Conservation (phyloP, 768 basidiomycete species). For the Lactifluus hygrophoroides region DNA sequence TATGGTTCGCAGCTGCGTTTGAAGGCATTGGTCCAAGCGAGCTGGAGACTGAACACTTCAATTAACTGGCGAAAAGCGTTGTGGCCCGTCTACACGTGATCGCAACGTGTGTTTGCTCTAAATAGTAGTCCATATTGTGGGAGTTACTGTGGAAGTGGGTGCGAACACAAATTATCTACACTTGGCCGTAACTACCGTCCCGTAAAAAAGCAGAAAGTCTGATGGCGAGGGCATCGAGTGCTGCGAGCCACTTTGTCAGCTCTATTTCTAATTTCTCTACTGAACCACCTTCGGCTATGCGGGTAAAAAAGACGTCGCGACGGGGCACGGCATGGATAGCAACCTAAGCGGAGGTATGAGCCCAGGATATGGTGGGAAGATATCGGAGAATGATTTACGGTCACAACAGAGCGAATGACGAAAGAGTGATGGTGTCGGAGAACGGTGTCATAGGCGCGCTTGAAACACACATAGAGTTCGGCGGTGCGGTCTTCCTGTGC, state of each 20-base stretch:
- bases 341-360: constrained; percentile 23
- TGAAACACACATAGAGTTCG: constrained; percentile 62
- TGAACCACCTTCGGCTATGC: constrained; percentile 52
- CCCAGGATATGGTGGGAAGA: background rate
- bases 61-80: too few species aligned
- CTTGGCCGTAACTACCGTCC: constrained; percentile 48
- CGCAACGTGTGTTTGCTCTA: background rate
- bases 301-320: constrained; percentile 52
- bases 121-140: too few species aligned
- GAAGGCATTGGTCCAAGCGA: background rate
- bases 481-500: constrained; percentile 45
- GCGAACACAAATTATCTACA: constrained; percentile 27
- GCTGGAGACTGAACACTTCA: background rate
- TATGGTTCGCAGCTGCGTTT: background rate
- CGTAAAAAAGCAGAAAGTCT: constrained; percentile 46
- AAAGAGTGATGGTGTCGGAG: constrained; percentile 60
- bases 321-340: constrained; percentile 47
- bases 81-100: constrained; percentile 11
- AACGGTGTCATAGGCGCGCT: constrained; percentile 59
- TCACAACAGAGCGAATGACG: constrained; percentile 54
- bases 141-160: too few species aligned
- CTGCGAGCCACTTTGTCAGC: constrained; percentile 51
- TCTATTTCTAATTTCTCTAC: constrained; percentile 45
- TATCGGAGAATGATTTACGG: constrained; percentile 39
- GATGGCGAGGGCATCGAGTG: constrained; percentile 43